Base-by-base conservation (phyloP, 176 grass and related monocot species). In the Guadua angustifolia region DNA sequence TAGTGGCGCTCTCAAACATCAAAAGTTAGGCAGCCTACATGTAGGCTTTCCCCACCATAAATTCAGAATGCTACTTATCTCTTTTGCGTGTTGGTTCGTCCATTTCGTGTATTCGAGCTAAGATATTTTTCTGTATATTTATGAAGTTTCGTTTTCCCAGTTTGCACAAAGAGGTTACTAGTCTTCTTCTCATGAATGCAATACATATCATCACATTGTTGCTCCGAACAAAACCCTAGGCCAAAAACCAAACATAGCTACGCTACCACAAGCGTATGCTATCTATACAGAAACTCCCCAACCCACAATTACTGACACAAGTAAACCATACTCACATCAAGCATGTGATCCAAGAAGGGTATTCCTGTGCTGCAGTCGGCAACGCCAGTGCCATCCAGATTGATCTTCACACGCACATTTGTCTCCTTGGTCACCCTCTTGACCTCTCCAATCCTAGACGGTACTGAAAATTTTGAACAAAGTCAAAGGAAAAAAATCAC, bases 281-380 rank as follows among this genome's bases (percentile, higher is more conserved):
- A 36, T 65, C 4, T 55, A 9, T 11, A 53, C 18, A 70, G 10
- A 43, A 62, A 26, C 46, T 15, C 19, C 40, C 21, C 7, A 36
- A 66, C 55, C 52, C 25, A 16, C 74, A 32, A 73, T 50, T 66
- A 38, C 47, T 10, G n/a, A 33, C 12, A 77, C 13, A 24, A 79
- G 42, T 7, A 70, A 71, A 70, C 6, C 10, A 56, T 72, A 82
- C 87, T 88, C 66, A 98, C 95, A 87, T 95, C 95, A 32, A 98
- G 83, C 95, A 98, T 98, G 78, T 98, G 95, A 85, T 98, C 95
- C 85, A 95, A 42, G 85, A 98, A 98, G 3, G 91, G 91, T 82
- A 98, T 95, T 75, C 93, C 93, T 40, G 95, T 98, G 77, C 45
- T 90, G 57, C 87, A 95, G 5, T 91, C 58, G 0, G 93, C 87